phyloP scores from a whole-genome alignment of 2,329 filamentous ascomycete species.

The Botrytis byssoidea region DNA sequence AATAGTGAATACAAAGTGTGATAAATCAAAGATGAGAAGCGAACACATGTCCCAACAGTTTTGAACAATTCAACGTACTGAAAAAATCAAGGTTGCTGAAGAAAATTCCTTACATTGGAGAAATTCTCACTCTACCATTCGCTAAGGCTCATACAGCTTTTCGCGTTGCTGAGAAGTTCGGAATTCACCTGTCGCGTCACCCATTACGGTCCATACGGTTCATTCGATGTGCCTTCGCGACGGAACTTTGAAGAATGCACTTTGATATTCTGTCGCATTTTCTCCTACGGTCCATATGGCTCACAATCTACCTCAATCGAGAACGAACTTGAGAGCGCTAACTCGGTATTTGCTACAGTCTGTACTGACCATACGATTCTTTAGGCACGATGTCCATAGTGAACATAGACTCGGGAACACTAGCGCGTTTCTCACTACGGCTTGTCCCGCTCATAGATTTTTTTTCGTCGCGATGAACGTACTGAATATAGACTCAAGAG shows the following conservation, averaged over 20 bases:
- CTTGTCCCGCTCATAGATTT: background rate
- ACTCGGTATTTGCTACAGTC: background rate
- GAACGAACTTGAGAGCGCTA: background rate
- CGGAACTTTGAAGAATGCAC: background rate
- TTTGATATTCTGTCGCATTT: background rate
- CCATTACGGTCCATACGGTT: background rate
- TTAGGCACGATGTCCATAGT: background rate
- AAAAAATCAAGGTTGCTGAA: background rate
- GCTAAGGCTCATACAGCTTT: background rate
- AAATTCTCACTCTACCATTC: background rate
- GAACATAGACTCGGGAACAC: background rate
- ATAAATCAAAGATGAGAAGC: background rate
- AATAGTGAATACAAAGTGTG: background rate
- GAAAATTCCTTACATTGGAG: background rate
- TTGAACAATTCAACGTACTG: background rate
- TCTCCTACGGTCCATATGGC: background rate
- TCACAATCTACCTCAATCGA: background rate
- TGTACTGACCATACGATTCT: background rate
- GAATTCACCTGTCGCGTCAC: too few species aligned
- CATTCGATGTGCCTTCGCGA: background rate
- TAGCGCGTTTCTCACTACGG: background rate
- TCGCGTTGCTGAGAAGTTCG: background rate
- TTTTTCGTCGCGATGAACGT: background rate
- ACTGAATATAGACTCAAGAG: background rate
- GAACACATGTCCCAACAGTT: background rate